Evolutionary conservation across 2,329 filamentous ascomycete genomes (phyloP), one percentile per base, ranked within the genome.

Genomic region (Aspergillus carbonarius): DNA sequence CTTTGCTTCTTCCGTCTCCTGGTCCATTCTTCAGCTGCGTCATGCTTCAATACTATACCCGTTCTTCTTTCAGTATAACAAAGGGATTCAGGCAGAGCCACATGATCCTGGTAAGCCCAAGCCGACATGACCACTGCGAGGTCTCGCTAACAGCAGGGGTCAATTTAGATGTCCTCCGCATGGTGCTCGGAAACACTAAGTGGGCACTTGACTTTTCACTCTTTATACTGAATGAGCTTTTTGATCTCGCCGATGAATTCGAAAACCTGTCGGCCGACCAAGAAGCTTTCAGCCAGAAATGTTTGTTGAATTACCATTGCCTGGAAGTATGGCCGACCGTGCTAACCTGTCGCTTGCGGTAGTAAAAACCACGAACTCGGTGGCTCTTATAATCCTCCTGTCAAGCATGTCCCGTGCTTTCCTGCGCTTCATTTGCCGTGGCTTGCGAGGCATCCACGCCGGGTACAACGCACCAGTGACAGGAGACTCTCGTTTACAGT

Each of bases 331-430:
- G 44, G 40, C 57, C 57, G 40, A 63, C 53, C 15, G 34, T 20
- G 17, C 39, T 58, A 34, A 54, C 35, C 7, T 32, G 30, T 32
- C 30, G 30, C 30, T 15, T 15, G 18, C 8, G 13, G 12, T 40
- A 75, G 72, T 75, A 34, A 76, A 76, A 73, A 60, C 68, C 17
- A 71, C 68, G 12, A 67, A 61, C 54, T 79, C 78, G 7, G 72
- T 79, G 8, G 69, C 78, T 48, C 71, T 80, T 23, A 63, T 80
- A 60, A 79, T 96, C 13, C 71, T 95, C 18, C 82, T 96, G 30
- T 89, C 87, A 67, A 92, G 89, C 30, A 86, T 89, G 54, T 88
- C 88, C 10, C 85, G 92, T 12, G 85, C 86, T 18, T 88, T 93
- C 62, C 79, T 96, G 20, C 85, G 85, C 25, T 86, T 89, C 30